Evolutionary conservation across 495 filamentous ascomycete species (phyloP).

Genomic region (Hypoxylon perforatum): DNA sequence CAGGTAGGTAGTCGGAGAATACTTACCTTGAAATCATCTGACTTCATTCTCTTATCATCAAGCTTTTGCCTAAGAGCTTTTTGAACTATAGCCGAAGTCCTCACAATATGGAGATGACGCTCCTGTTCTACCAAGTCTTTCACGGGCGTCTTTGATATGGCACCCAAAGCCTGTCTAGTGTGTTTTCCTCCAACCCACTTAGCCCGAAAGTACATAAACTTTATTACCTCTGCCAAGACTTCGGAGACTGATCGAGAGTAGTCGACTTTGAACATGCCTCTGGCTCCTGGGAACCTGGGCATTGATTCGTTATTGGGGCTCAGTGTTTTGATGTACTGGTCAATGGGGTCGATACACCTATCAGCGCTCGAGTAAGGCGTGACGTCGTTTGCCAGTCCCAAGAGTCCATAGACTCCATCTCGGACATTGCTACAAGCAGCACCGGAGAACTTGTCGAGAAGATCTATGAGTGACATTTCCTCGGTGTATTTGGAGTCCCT

Average conservation of each 20-base stretch:
- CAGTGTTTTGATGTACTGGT: not conserved
- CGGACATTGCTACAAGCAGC: not conserved
- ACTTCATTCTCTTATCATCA: not conserved
- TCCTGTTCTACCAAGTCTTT: not conserved
- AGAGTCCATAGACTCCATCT: conserved; percentile 6
- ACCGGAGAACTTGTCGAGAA: conserved; percentile 1
- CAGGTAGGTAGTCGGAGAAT: not conserved
- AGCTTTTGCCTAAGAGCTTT: not conserved
- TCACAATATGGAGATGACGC: not conserved
- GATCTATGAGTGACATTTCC: conserved; percentile 1
- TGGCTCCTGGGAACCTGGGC: not conserved
- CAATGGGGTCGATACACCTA: not conserved
- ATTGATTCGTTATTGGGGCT: not conserved
- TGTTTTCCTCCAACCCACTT: not conserved
- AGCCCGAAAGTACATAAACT: not conserved
- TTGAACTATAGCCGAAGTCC: not conserved
- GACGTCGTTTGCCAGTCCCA: conserved; percentile 13
- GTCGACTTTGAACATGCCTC: not conserved
- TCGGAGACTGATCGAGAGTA: conserved; percentile 6
- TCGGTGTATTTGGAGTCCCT: conserved; percentile 1
- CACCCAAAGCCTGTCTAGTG: not conserved
- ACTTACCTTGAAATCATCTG: not conserved
- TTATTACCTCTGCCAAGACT: conserved; percentile 9
- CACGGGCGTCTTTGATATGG: not conserved
- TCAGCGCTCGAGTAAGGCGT: not conserved